Conservation (phyloP, 345 rosid genomes). For the Viola odorata region DNA sequence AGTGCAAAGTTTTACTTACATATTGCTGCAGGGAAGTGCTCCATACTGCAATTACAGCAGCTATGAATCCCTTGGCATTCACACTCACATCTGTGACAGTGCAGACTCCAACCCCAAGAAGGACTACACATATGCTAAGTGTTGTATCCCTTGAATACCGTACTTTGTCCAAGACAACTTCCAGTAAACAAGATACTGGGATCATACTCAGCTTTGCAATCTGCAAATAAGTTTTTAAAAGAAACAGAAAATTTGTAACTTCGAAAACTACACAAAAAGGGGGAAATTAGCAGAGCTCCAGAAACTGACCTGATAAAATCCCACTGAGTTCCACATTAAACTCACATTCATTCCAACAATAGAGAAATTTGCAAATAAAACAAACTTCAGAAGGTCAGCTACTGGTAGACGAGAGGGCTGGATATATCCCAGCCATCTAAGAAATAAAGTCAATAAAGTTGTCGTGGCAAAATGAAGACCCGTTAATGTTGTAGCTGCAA, state of each 20-base stretch:
- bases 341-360: slow-evolving; percentile 99
- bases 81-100: slow-evolving; percentile 99
- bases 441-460: slow-evolving; percentile 60
- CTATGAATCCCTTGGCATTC: slow-evolving; percentile 80
- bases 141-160: slow-evolving; percentile 93
- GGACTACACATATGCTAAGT: slow-evolving; percentile 87
- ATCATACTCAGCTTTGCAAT: slow-evolving; percentile 98
- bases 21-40: slow-evolving; percentile 98
- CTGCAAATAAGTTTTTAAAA: slow-evolving; percentile 34
- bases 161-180: slow-evolving; percentile 88
- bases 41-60: slow-evolving; percentile 89
- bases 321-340: slow-evolving; percentile 98
- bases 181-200: slow-evolving; percentile 90
- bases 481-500: slow-evolving; percentile 94
- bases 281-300: not conserved
- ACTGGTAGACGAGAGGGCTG: slow-evolving; percentile 75
- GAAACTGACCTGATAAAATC: slow-evolving; percentile 81
- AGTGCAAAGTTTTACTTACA: slow-evolving; percentile 24
- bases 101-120: slow-evolving; percentile 94
- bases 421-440: slow-evolving; percentile 82
- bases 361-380: slow-evolving; percentile 90
- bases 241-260: not conserved
- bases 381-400: slow-evolving; percentile 70
- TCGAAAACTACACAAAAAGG: slow-evolving; percentile 6
- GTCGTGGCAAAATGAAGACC: slow-evolving; percentile 97